Evolutionary conservation across 2,329 filamentous ascomycete genomes (phyloP).

Genomic region (Clathrospora elynae): DNA sequence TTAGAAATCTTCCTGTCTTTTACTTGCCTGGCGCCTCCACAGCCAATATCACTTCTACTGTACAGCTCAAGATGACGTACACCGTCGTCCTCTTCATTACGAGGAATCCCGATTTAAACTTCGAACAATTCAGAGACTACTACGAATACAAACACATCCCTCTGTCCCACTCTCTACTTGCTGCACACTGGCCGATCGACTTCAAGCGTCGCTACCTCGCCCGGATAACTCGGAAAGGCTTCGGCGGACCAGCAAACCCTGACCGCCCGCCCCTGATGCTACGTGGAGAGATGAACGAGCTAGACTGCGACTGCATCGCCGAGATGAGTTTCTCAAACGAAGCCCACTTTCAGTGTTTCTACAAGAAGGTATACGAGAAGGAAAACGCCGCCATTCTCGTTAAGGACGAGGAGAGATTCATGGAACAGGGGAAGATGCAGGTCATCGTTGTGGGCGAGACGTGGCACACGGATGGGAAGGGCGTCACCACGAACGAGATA

Average conservation of each 20-base stretch:
- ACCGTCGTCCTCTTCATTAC: slow-evolving; percentile 35
- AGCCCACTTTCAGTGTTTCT: slow-evolving; percentile 32
- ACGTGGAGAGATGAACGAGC: slow-evolving; percentile 26
- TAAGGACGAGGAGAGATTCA: slow-evolving; percentile 32
- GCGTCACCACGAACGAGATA: slow-evolving; percentile 13
- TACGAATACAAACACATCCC: slow-evolving; percentile 38
- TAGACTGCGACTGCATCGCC: slow-evolving; percentile 37
- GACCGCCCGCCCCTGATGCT: slow-evolving; percentile 31
- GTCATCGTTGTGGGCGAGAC: slow-evolving; percentile 38
- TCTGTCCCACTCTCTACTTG: slow-evolving; percentile 26
- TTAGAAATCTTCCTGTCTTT: background rate
- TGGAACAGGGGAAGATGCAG: slow-evolving; percentile 26
- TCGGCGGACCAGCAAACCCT: slow-evolving; percentile 31
- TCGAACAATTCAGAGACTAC: slow-evolving; percentile 35
- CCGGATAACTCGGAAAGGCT: slow-evolving; percentile 32
- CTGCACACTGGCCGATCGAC: slow-evolving; percentile 24
- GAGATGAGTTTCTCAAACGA: slow-evolving; percentile 35
- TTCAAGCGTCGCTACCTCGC: slow-evolving; percentile 38
- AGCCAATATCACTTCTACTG: background rate
- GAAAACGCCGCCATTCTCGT: slow-evolving; percentile 28
- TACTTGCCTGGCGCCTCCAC: background rate
- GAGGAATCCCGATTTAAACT: slow-evolving; percentile 25
- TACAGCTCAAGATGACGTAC: slow-evolving; percentile 27
- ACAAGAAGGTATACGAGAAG: slow-evolving; percentile 30
- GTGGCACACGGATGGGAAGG: slow-evolving; percentile 20